Base-by-base conservation (phyloP, 164 flowering plant genomes). In the Saururus chinensis region DNA sequence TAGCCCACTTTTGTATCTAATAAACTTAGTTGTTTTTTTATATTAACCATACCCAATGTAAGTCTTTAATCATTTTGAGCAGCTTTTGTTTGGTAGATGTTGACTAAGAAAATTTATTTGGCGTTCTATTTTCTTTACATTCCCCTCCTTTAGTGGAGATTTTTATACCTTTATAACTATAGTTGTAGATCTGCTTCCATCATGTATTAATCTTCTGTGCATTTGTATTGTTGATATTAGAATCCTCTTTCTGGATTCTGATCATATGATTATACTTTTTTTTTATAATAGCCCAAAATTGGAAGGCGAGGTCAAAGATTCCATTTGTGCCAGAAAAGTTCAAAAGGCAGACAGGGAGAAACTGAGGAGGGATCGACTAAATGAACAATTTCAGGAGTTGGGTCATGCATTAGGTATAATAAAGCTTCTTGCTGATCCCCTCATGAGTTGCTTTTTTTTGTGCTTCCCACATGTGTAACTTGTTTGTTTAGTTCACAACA, bases 271-370 rank as follows among this genome's bases (percentile, higher is more conserved):
- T 40, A 5, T 51, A 42, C 0, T 58, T 12, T 6, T 40, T 30
- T 10, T 65, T 61, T 24, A 6, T 48, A 61, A 35, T 67, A 78
- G 79, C 63, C 78, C 69, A 71, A 77, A 76, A 75, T 25, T 61
- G 41, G 90, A 84, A 63, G 68, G 60, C 56, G 93, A 80, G 64
- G 53, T 56, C 20, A 82, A 81, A 64, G 89, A 86, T 60, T 61
- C 80, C 17, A 21, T 67, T 54, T 79, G 76, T 67, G 86, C 89
- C 9, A 88, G 95, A 60, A 93, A 86, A 71, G 80, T 80, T 70
- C 96, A 86, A 72, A 93, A 93, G 76, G 98, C 98, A 56, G 98
- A 83, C 74, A 80, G 97, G 51, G 97, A 93, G 73, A 93, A 88
- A 66, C 65, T 88, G 67, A 81, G 98, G 76, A 86, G 98, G 79